These are phyloP conservation scores for Russula foetens DNA, from an alignment of 768 basidiomycete species.

Conservation along the genomic window DNA sequence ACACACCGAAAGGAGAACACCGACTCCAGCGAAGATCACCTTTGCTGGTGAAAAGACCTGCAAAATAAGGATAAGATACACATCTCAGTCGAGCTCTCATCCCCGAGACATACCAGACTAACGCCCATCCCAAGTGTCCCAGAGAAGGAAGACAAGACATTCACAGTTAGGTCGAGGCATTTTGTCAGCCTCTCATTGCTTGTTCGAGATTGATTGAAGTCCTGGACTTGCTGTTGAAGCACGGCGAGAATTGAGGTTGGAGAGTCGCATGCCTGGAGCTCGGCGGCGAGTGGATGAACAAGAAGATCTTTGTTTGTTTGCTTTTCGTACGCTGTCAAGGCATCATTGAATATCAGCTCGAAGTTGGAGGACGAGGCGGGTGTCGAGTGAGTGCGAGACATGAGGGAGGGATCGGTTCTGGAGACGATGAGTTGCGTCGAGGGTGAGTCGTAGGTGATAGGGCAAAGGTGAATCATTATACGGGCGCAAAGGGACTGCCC, in stretches of 20 bases:
- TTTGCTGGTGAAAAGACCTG: not conserved
- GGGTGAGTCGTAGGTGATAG: too few relatives aligned
- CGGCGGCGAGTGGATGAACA: not conserved
- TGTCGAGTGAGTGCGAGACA: not conserved
- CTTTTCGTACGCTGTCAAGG: not conserved
- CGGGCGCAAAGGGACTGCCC: too few relatives aligned
- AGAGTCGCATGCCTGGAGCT: not conserved
- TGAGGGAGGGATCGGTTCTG: too few relatives aligned
- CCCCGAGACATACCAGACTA: not conserved
- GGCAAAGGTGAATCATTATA: too few relatives aligned
- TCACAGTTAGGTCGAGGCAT: not conserved
- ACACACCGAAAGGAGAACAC: not conserved
- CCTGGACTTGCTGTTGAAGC: not conserved
- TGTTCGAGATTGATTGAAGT: not conserved
- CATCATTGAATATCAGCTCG: not conserved
- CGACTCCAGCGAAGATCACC: not conserved
- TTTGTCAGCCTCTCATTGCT: not conserved
- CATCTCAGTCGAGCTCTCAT: not conserved
- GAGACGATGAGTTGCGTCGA: too few relatives aligned
- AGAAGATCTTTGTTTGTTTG: not conserved
- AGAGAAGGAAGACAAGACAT: not conserved
- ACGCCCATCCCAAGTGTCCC: not conserved
- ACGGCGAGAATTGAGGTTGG: not conserved
- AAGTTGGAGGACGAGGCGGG: not conserved
- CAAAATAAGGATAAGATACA: not conserved